These are phyloP conservation scores for Lophiotrema nucula DNA, from an alignment of 495 filamentous ascomycete species.

Conservation along the genomic window DNA sequence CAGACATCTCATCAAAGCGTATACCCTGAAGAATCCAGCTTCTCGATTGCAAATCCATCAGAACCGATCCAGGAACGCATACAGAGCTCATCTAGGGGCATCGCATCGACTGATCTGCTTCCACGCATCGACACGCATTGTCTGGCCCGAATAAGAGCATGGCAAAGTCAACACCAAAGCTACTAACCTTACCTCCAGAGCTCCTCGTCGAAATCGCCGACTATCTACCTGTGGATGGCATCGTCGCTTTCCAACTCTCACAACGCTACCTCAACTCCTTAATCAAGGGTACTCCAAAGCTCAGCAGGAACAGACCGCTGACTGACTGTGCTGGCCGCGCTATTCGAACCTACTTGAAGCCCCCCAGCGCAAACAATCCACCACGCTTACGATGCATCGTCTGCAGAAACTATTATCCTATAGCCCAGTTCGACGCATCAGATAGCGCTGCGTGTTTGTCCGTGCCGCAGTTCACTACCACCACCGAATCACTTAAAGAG, in stretches of 20 bases:
- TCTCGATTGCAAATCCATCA: no score
- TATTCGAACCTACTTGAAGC: constrained; percentile 17
- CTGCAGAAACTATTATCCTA: constrained; percentile 28
- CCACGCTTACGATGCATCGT: constrained; percentile 24
- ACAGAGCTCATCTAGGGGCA: no score
- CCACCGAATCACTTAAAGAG: not conserved
- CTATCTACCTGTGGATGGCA: constrained; percentile 22
- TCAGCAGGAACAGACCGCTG: no score
- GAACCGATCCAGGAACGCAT: no score
- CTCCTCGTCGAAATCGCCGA: constrained; percentile 26
- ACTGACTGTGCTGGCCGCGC: constrained; percentile 21
- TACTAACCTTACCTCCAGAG: constrained; percentile 24
- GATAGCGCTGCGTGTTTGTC: constrained; percentile 22
- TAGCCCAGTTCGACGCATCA: constrained; percentile 17
- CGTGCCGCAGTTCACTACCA: constrained; percentile 2
- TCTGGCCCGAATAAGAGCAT: no score
- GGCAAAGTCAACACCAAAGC: not conserved
- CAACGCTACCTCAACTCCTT: constrained; percentile 6
- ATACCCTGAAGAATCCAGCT: not conserved
- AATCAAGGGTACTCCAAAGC: not conserved
- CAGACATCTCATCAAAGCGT: not conserved
- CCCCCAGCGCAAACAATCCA: not conserved
- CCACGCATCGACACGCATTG: not conserved
- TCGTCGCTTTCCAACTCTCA: constrained; percentile 26
- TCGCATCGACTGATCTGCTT: not conserved